phyloP scores from a whole-genome alignment of 805 yeast genomes.

The Starmerella kuoi region DNA sequence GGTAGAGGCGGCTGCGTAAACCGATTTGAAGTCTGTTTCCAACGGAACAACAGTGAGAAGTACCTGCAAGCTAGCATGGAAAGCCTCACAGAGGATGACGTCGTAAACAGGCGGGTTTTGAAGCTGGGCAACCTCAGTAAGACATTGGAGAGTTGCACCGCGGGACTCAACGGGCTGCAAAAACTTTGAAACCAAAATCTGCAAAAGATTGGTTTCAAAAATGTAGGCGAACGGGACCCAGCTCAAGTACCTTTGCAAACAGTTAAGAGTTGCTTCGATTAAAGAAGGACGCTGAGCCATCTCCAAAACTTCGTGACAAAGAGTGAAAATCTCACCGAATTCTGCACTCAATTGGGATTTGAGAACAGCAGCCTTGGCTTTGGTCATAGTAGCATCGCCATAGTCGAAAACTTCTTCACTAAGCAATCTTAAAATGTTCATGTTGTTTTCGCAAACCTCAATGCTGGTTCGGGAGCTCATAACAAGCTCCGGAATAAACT shows the following conservation, averaged over 20 bases:
- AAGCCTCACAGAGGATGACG: conserved; percentile 52
- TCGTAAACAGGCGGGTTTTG: conserved; percentile 39
- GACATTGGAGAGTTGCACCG: conserved; percentile 75
- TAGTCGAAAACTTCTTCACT: conserved; percentile 95
- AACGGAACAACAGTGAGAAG: conserved; percentile 59
- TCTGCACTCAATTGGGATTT: conserved; percentile 78
- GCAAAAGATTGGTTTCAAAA: conserved; percentile 74
- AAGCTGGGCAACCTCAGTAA: conserved; percentile 78
- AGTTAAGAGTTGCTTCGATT: conserved; percentile 69
- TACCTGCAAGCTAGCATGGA: conserved; percentile 60
- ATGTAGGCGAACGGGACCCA: conserved; percentile 91
- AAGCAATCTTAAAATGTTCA: conserved; percentile 77
- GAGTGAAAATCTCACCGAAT: conserved; percentile 81
- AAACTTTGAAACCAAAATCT: conserved; percentile 60
- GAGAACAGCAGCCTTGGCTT: conserved; percentile 75
- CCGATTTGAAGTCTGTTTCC: conserved; percentile 53
- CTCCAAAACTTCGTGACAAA: conserved; percentile 87
- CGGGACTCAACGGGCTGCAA: conserved; percentile 68
- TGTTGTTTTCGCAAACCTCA: conserved; percentile 94
- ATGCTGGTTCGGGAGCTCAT: conserved; percentile 69
- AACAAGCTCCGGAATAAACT: conserved; percentile 86
- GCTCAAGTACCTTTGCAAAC: conserved; percentile 71
- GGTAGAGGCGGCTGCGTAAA: conserved; percentile 64
- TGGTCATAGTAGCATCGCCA: conserved; percentile 93
- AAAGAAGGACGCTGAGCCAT: conserved; percentile 76